Evolutionary conservation across 345 rosid species (phyloP).

Genomic region (Ceriops decandra): DNA sequence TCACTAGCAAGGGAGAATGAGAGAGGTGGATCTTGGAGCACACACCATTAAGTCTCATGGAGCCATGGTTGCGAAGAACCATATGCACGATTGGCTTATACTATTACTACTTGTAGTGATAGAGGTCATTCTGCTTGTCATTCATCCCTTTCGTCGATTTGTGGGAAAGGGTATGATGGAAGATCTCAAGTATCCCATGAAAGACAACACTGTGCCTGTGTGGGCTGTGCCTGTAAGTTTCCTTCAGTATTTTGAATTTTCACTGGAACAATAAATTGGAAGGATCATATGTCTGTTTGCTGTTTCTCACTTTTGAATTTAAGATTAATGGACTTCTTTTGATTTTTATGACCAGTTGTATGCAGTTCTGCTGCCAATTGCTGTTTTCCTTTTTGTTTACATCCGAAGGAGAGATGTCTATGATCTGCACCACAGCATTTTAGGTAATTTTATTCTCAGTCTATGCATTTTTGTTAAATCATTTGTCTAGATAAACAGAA

Average conservation of each 20-base stretch:
- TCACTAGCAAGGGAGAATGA: slow-evolving; percentile 36
- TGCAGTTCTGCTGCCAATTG: slow-evolving; percentile 60
- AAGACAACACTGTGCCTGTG: slow-evolving; percentile 60
- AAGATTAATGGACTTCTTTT: not conserved
- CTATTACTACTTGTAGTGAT: slow-evolving; percentile 46
- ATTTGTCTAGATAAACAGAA: not conserved
- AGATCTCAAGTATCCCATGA: slow-evolving; percentile 71
- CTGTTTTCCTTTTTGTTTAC: slow-evolving; percentile 45
- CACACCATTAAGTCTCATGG: slow-evolving; percentile 63
- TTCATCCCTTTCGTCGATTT: slow-evolving; percentile 70
- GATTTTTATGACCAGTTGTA: slow-evolving; percentile 35
- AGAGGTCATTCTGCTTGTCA: slow-evolving; percentile 35
- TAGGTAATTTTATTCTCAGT: slow-evolving; percentile 41
- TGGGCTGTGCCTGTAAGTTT: slow-evolving; percentile 74
- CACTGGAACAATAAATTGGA: not conserved
- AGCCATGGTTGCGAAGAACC: slow-evolving; percentile 49
- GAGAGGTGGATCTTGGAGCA: slow-evolving; percentile 41
- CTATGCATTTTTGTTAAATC: not conserved
- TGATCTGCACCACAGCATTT: slow-evolving; percentile 76
- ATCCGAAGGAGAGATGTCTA: slow-evolving; percentile 52
- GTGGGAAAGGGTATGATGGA: slow-evolving; percentile 80
- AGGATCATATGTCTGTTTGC: not conserved
- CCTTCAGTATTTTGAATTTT: no score
- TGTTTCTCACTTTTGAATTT: not conserved
- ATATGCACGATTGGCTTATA: slow-evolving; percentile 77